Base-by-base conservation (phyloP, 1,284 basidiomycete genomes). In the Ceratobasidium sp. region DNA sequence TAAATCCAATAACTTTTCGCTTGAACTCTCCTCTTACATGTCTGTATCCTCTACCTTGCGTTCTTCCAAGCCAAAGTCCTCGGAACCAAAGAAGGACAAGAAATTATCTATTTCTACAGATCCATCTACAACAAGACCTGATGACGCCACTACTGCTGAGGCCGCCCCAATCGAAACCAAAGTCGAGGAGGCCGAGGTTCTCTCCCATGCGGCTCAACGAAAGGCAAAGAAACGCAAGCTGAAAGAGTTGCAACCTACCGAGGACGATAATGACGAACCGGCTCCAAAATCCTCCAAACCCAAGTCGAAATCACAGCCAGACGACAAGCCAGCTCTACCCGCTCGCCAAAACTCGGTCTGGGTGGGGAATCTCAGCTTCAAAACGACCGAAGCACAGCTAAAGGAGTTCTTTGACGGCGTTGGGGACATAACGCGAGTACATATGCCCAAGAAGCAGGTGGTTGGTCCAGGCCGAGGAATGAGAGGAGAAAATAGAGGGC, bases 311-410 rank as follows among this genome's bases (percentile, higher is more conserved):
- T 83, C 84, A 72, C 81, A 84, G 77, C 75, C 34, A 69, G 61
- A 79, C 78, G 77, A 66, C 72, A 58, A 74, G 74, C 59, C 77
- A 34, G 46, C 61, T 78, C 76, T 66, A 79, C 83, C 80, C 63
- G 84, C 88, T 81, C 87, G 90, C 51, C 89, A 94, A 79, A 91
- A 95, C 79, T 95, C 93, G 2, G 86, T 99, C 46, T 99, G 97
- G 94, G 90, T 98, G 48, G 97, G 98, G 58, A 99, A 99, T 82
- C 81, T 99, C 80, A 88, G 93, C 22, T 99, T 94, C 87, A 93
- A 93, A 82, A 98, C 96, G 22, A 93, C 91, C 0, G 83, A 87
- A 62, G 90, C 92, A 16, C 84, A 89, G 8, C 83, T 98, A 37
- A 86, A 86, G 59, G 82, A 82, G 22, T 94, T 95, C 82, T 92